Evolutionary conservation across 108 stramenopile species (phyloP), one percentile per base, ranked within the genome.

Genomic region (Skeletonema costatum): DNA sequence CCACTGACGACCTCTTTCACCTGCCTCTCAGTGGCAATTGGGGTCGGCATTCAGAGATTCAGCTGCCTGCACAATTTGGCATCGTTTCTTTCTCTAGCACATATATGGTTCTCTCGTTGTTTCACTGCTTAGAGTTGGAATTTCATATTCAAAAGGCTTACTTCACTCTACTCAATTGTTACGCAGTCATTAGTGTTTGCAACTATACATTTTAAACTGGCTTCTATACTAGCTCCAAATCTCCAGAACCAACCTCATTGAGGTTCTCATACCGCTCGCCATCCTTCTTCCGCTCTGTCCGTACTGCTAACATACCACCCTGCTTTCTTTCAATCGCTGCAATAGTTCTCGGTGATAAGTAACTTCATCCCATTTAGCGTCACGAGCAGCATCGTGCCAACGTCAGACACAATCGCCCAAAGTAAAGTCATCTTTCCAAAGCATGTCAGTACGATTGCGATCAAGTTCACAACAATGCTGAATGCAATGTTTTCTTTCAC

Each of bases 321-420:
- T 56, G 53, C 53, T 25, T 56, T 56, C 53, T 56, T 56, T 56
- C 53, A 12, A 81, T 75, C 13, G 63, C 19, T 39, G 53, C 36
- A 25, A 75, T 61, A 16, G 71, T 59, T 59, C 70, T 63, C 36
- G 73, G 60, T 16, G 95, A 92, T 9, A 96, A 68, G n/a, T 10
- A 96, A 74, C 70, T 91, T 92, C 95, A 96, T 92, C 14, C 93
- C 93, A 62, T 96, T 96, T 19, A 96, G 25, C 39, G 95, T 93
- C 5, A 96, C 95, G 11, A 89, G 44, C 10, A 96, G 77, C 95
- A 96, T 96, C 5, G 91, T 83, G 35, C 95, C 95, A 42, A 96
- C 93, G 83, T 96, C 95, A 8, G 87, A 73, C n/a, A 76, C 89
- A 58, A 96, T 93, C 0, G 95, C 95, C 32, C 71, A 68, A 17